Base-by-base conservation (phyloP, 306 rosid species). In the Oemleria cerasiformis region DNA sequence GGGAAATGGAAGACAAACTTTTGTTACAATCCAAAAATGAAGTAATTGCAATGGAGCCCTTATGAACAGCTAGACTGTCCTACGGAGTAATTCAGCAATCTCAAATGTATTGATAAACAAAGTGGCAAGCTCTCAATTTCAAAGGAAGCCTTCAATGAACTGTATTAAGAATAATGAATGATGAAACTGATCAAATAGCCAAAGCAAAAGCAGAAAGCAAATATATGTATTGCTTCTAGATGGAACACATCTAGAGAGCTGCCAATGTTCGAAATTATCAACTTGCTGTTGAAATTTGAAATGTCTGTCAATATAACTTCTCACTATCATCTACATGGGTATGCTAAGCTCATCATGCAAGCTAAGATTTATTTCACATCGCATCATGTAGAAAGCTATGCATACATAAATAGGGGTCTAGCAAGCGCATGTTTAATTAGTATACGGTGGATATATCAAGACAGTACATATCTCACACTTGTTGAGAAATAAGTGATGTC, bases 401-500 rank as follows among this genome's bases (percentile, higher is more conserved):
- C 15, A 63, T 10, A 41, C 12, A 9, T 21, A 40, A 14, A 21
- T 16, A 15, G 15, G 50, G 36, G 30, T 19, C 49, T 10, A 63
- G 50, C 50, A 10, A 40, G 19, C 17, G 20, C 51, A 8, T 68
- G 17, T 53, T 65, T 44, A 48, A 65, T 23, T 66, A 25, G 11
- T 9, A 34, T 47, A 30, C 20, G 50, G 67, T 11, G 72, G 68
- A 71, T 42, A 20, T 49, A 66, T 73, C 43, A 41, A 23, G 58
- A 74, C 47, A 64, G 61, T 73, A 72, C 73, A 76, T 70, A 66
- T 50, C 42, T n/a, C 66, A 23, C 58, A 61, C 51, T 67, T 40
- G 61, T 67, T 65, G 12, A 30, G 2, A 69, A 56, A 62, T 80
- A 63, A 73, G 67, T 64, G 59, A 67, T 55, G 66, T 74, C 64